A percentile compares a stretch with the other conserved stretches of the same genome.
Evolutionary conservation across 257 asterid species (phyloP).

Genomic region (Linderniella brevidens): DNA sequence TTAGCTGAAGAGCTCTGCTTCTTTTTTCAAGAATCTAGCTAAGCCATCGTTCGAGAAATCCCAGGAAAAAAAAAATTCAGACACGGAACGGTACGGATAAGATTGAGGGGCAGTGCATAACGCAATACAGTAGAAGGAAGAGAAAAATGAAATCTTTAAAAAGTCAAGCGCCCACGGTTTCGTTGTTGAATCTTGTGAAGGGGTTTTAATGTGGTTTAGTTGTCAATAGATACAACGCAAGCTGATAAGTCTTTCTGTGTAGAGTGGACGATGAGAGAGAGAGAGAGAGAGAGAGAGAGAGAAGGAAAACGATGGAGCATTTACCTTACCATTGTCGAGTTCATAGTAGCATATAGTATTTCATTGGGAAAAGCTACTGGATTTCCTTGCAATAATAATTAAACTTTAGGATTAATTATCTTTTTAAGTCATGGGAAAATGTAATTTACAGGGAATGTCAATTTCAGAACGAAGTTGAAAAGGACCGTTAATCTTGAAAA

Average conservation of each 20-base stretch:
- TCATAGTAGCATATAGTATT: too few species aligned
- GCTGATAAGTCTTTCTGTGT: constrained; percentile 13
- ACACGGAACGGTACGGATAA: too few species aligned
- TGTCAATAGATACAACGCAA: constrained; percentile 14
- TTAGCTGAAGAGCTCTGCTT: constrained; percentile 1
- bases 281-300: constrained; percentile 8
- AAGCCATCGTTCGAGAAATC: neutral
- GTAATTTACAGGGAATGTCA: too few species aligned
- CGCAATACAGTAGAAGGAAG: constrained; percentile 5
- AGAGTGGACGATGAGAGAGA: constrained; percentile 16
- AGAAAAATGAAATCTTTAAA: constrained; percentile 11
- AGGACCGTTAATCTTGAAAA: too few species aligned
- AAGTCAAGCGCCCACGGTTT: neutral
- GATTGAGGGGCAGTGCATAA: neutral
- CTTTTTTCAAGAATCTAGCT: neutral
- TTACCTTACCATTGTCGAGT: too few species aligned
- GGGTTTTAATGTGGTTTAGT: constrained; percentile 37
- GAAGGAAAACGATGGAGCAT: neutral
- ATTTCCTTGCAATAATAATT: too few species aligned
- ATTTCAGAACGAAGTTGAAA: too few species aligned
- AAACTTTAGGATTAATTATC: too few species aligned
- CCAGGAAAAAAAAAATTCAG: too few species aligned
- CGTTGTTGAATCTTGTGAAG: constrained; percentile 22
- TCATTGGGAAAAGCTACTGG: too few species aligned
- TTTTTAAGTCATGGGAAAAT: too few species aligned